These are phyloP conservation scores for Anisodus acutangulus DNA, from an alignment of 257 asterid species.

Conservation along the genomic window DNA sequence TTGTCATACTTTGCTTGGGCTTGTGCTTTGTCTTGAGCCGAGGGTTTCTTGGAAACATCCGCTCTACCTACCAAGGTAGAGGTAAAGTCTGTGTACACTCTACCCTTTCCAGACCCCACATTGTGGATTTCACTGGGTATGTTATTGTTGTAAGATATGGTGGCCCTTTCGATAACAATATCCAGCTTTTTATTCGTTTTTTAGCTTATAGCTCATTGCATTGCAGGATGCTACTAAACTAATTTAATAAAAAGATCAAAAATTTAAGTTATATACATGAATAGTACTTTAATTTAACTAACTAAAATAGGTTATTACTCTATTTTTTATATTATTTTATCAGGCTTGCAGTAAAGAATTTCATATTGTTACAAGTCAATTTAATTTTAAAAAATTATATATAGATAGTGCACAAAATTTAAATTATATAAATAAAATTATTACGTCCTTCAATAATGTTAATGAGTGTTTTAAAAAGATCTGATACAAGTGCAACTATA, in stretches of 20 bases:
- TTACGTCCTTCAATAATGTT: neutral
- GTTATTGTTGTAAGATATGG: neutral
- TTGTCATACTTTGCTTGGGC: too few species aligned
- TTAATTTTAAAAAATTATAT: neutral
- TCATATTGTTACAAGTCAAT: neutral
- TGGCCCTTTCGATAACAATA: slow-evolving; percentile 8
- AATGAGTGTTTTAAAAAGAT: neutral
- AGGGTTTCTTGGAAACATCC: too few species aligned
- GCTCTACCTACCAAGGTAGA: too few species aligned
- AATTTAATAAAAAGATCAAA: neutral
- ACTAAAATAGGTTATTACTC: neutral
- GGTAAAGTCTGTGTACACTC: too few species aligned
- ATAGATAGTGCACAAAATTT: neutral
- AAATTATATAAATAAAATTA: neutral
- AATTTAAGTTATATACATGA: neutral
- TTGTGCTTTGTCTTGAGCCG: too few species aligned
- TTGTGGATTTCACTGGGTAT: too few species aligned
- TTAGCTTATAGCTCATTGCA: neutral
- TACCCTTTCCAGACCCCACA: too few species aligned
- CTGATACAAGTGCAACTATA: rapidly evolving
- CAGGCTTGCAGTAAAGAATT: neutral
- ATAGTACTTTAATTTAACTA: neutral
- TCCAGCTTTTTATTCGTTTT: slow-evolving; percentile 1
- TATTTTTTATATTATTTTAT: too few species aligned
- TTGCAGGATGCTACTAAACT: too few species aligned